Evolutionary conservation across 1,139 yeast species (phyloP), one percentile per base, ranked within the genome.

Genomic region (Candida labiduridarum): DNA sequence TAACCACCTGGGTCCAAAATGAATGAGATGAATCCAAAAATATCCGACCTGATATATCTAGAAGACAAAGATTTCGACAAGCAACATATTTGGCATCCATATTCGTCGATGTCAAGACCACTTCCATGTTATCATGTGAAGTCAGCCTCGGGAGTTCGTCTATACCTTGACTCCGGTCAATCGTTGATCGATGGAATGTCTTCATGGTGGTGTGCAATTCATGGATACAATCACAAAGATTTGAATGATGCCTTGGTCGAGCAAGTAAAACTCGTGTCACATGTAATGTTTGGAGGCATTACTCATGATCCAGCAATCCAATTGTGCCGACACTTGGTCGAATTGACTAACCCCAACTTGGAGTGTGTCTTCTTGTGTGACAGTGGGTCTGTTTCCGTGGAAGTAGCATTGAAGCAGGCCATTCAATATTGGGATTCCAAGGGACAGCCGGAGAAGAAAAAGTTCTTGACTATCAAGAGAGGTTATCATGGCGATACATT

Each of bases 171-270:
- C 11, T 35, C 39, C 18, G 39, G 39, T 35, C 16, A 35, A 16
- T 35, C 39, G 16, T 35, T 35, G 22, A 35, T 35, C 25, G 39
- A 35, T 35, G 39, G 39, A 35, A 35, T 35, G 39, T 35, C 39
- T 16, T 35, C 39, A 35, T 35, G 39, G 39, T 35, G 39, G 39
- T 35, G 39, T 35, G 39, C 39, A 35, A 35, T 35, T 18, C 39
- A 35, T 35, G 39, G 39, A 35, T 35, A 35, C 22, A 35, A 35
- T 16, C 16, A 35, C 39, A 35, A 35, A 35, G 39, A 35, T 16
- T 35, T 35, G 15, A 35, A 35, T 16, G 39, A 2, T 35, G 39
- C 39, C 10, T 35, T 35, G 39, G 39, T 35, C 15, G 18, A 35
- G 25, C 39, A 35, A 16, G 15, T 35, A 16, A 35, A 35, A 18